Conservation (phyloP, 192 early-diverging fungal species). For the Backusella westeae region DNA sequence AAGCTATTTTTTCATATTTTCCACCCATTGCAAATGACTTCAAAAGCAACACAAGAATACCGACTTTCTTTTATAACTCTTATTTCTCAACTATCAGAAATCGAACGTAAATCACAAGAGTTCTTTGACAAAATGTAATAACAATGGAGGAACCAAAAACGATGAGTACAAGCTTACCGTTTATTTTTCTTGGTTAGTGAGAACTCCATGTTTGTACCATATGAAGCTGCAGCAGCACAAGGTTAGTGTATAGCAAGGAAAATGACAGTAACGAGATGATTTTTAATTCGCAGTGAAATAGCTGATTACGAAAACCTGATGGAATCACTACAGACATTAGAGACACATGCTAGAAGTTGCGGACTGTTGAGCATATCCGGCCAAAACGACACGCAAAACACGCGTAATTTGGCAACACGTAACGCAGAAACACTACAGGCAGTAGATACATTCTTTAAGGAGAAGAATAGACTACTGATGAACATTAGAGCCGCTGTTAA, state of each 20-base stretch:
- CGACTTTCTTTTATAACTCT: slow-evolving; percentile 29
- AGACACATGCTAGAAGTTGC: slow-evolving; percentile 24
- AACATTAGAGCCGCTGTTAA: slow-evolving; percentile 33
- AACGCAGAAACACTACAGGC: slow-evolving; percentile 27
- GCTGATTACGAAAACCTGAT: slow-evolving; percentile 30
- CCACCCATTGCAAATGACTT: slow-evolving; percentile 15
- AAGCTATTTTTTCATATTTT: neutral
- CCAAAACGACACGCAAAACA: neutral
- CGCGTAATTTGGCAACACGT: slow-evolving; percentile 26
- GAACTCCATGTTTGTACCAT: slow-evolving; percentile 19
- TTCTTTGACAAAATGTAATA: slow-evolving; percentile 37
- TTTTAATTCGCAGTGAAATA: neutral
- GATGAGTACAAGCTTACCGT: neutral
- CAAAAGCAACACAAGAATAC: slow-evolving; percentile 38
- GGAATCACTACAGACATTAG: slow-evolving; percentile 19
- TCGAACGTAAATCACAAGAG: slow-evolving; percentile 31
- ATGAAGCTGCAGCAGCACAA: slow-evolving; percentile 20
- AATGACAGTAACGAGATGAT: neutral
- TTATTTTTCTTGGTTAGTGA: slow-evolving; percentile 18
- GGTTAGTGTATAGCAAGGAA: slow-evolving; percentile 5
- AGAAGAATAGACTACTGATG: slow-evolving; percentile 27
- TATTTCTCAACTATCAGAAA: slow-evolving; percentile 33
- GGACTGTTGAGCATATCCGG: slow-evolving; percentile 32
- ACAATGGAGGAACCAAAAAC: neutral
- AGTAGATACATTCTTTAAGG: slow-evolving; percentile 27